Evolutionary conservation across 1,284 basidiomycete genomes (phyloP).

Genomic region (Phaffia rhodozyma): DNA sequence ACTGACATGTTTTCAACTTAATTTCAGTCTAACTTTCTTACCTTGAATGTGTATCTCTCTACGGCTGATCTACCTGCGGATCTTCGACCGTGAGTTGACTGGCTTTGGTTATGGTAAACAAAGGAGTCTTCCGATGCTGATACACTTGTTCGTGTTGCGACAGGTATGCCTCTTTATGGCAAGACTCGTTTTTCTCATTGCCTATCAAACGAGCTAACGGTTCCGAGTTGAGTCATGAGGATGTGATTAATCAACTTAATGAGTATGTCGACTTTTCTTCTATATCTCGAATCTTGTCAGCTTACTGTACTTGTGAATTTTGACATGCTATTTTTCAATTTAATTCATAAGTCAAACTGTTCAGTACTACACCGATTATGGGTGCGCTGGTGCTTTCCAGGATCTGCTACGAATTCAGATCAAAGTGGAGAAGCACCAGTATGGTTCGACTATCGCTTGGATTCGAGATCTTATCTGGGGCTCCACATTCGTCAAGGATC

Average conservation of each 20-base stretch:
- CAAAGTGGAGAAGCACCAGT: conserved; percentile 69
- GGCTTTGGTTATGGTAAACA: neutral
- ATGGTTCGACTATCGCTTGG: conserved; percentile 76
- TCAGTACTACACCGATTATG: conserved; percentile 64
- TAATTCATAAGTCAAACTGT: conserved; percentile 53
- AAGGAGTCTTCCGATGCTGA: neutral
- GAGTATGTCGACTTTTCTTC: conserved; percentile 34
- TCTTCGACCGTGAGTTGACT: conserved; percentile 55
- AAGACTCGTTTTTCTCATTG: conserved; percentile 77
- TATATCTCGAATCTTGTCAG: neutral
- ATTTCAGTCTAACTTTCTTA: conserved; percentile 77
- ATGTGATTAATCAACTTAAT: conserved; percentile 82
- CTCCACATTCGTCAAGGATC: conserved; percentile 67
- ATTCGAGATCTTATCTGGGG: conserved; percentile 78
- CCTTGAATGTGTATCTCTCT: conserved; percentile 66
- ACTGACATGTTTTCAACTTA: conserved; percentile 16
- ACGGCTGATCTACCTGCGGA: conserved; percentile 55
- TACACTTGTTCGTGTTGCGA: conserved; percentile 13
- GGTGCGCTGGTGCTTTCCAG: conserved; percentile 56
- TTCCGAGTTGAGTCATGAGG: conserved; percentile 63
- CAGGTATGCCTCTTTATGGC: conserved; percentile 71
- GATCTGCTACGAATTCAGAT: conserved; percentile 67
- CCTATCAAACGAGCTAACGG: conserved; percentile 65
- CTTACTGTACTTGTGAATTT: neutral
- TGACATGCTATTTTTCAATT: neutral